Conservation (phyloP, 2,329 filamentous ascomycete genomes). For the Nigrospora sphaerica region DNA sequence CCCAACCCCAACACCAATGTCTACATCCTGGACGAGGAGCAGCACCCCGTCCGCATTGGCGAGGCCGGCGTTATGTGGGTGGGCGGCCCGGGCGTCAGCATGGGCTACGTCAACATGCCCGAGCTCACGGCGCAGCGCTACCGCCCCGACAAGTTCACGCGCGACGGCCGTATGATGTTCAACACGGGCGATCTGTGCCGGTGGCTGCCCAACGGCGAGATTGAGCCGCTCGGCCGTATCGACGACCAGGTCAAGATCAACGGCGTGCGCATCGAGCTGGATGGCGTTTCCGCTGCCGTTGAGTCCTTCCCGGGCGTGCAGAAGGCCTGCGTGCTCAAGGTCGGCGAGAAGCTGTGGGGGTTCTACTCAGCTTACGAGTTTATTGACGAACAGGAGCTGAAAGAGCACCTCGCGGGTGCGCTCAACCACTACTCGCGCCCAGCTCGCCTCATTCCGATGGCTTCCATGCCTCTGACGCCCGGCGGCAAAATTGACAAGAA, state of each 20-base stretch:
- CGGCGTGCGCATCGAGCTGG: constrained; percentile 38
- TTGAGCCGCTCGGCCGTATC: constrained; percentile 31
- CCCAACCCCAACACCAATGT: constrained; percentile 1
- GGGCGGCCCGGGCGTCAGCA: neutral
- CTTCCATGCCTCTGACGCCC: neutral
- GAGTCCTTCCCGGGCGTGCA: neutral
- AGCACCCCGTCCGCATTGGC: neutral
- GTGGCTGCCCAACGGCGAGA: constrained; percentile 16
- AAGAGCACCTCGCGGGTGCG: neutral
- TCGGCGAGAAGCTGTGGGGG: neutral
- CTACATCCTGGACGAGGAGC: neutral
- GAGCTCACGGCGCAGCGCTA: constrained; percentile 1
- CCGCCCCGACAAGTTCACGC: constrained; percentile 4
- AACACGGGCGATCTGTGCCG: constrained; percentile 23
- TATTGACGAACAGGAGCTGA: neutral
- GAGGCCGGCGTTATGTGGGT: neutral
- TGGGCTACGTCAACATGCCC: neutral
- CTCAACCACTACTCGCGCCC: neutral
- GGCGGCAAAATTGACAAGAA: constrained; percentile 1
- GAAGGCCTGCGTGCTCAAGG: neutral
- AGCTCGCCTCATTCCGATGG: neutral
- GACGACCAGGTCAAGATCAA: constrained; percentile 41
- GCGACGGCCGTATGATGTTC: constrained; percentile 18
- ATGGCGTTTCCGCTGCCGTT: constrained; percentile 12
- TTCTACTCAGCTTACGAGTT: neutral